phyloP scores from a whole-genome alignment of 495 filamentous ascomycete genomes.

The Collariella sp. region DNA sequence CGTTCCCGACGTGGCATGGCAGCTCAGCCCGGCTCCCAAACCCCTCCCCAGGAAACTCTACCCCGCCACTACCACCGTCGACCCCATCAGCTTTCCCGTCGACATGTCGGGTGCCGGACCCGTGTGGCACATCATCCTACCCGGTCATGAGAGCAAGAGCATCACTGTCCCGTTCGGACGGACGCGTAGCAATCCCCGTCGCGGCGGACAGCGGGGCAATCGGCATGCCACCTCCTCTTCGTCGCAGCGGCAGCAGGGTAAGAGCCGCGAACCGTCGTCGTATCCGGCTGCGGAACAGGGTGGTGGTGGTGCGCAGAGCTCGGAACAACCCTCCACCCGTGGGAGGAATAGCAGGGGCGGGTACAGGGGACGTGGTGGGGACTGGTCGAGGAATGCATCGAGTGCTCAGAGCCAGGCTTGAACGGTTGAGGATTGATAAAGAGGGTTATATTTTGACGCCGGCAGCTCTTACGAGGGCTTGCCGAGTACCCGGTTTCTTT shows the following conservation, averaged over 20 bases:
- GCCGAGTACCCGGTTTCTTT: no score
- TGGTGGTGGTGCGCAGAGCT: background rate
- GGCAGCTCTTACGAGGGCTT: no score
- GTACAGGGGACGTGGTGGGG: constrained; percentile 22
- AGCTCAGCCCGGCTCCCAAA: constrained; percentile 35
- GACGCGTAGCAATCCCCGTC: constrained; percentile 42
- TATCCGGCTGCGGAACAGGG: constrained; percentile 19
- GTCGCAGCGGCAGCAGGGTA: constrained; percentile 17
- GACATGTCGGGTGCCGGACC: constrained; percentile 33
- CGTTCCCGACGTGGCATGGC: constrained; percentile 47
- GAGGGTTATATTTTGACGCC: no score
- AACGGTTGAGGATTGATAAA: no score
- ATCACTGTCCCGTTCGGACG: constrained; percentile 32
- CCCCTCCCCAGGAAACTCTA: constrained; percentile 28
- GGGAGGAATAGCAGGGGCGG: constrained; percentile 18
- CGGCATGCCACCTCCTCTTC: constrained; percentile 22
- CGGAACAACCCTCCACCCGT: constrained; percentile 4
- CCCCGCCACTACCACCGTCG: constrained; percentile 29
- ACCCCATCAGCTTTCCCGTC: constrained; percentile 33
- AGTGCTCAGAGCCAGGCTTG: constrained; percentile 22
- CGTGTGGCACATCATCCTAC: constrained; percentile 37
- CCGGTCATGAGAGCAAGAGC: constrained; percentile 33
- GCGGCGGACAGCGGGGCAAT: constrained; percentile 27
- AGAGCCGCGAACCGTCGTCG: constrained; percentile 18
- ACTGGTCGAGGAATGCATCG: constrained; percentile 25